Base-by-base conservation (phyloP, 2,329 filamentous ascomycete genomes). In the Raffaelea ambrosiae region DNA sequence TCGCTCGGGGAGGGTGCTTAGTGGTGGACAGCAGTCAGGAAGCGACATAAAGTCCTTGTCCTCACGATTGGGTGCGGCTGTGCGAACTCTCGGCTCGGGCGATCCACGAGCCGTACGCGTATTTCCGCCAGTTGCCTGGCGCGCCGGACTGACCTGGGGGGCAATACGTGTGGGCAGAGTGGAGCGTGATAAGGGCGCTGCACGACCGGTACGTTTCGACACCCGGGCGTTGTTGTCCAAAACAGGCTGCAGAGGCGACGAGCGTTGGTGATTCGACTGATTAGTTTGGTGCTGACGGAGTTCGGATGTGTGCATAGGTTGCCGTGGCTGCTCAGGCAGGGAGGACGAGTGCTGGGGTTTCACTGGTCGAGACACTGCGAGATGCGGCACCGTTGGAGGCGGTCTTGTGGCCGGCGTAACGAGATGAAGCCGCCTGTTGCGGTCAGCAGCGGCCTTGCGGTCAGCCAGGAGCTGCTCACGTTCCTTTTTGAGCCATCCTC, bases 31-130 rank as follows among this genome's bases (percentile, higher is more conserved):
- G 62, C 76, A 86, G 63, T 95, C 80, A 5, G 76, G 74, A 29
- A 94, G 72, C 3, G 79, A 71, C 41, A 75, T 71, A 65, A 87
- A 95, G 63, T 94, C 84, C 61, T 86, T 88, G 61, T 95, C 88
- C 62, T 93, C 88, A 31, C 86, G 77, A 57, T 83, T 89, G 18
- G 81, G 78, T 22, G 81, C 79, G 19, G 78, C 66, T 42, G 69
- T 65, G 57, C 80, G 63, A 40, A 71, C 45, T 3, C 51, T 52
- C 22, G 55, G 53, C 44, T 57, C 54, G 1, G 55, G 52, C 2
- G 54, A 54, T 3, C 48, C 38, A 21, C 46, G 43, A 0, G 53
- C 35, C 13, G 38, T 3, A 3, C 53, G 51, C 5, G 19, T 38
- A 19, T 20, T 39, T 9, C 33, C 29, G 36, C 20, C 21, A 7